Evolutionary conservation across 805 yeast genomes (phyloP).

Genomic region (Zygoascus flipseniorum): DNA sequence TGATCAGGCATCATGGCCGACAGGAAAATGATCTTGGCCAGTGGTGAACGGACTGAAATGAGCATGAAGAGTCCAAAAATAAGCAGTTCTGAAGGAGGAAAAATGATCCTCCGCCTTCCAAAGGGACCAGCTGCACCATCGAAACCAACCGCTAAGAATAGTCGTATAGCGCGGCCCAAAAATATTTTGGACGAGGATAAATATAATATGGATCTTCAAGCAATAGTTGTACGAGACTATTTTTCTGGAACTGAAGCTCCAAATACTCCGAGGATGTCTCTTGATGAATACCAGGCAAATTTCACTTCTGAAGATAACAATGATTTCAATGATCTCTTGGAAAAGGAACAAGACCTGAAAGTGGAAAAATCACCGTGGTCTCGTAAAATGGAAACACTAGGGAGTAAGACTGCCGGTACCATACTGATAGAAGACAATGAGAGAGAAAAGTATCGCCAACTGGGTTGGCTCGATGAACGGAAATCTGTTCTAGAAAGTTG

Average conservation of each 20-base stretch:
- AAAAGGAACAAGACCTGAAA: constrained; percentile 13
- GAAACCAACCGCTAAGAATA: background rate
- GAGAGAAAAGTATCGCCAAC: background rate
- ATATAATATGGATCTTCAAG: constrained; percentile 17
- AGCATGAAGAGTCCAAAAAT: background rate
- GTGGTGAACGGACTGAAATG: background rate
- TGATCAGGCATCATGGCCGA: background rate
- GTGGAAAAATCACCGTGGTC: constrained; percentile 4
- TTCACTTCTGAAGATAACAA: constrained; percentile 26
- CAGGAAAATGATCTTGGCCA: background rate
- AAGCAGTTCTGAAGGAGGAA: constrained; percentile 6
- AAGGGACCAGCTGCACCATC: background rate
- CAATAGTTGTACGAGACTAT: constrained; percentile 17
- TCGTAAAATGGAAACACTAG: background rate
- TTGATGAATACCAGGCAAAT: constrained; percentile 20
- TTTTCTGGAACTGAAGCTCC: constrained; percentile 4
- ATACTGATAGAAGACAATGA: background rate
- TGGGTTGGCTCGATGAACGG: background rate
- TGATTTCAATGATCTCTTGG: constrained; percentile 21
- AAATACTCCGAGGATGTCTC: constrained; percentile 4
- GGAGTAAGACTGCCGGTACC: background rate
- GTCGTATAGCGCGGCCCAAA: constrained; percentile 2
- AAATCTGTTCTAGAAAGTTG: background rate
- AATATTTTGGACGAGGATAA: constrained; percentile 23
- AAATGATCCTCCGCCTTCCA: constrained; percentile 6